A percentile compares a stretch with the other conserved stretches of the same genome.
These are phyloP conservation scores for Boechera retrofracta DNA, from an alignment of 345 rosid genomes.

Conservation along the genomic window DNA sequence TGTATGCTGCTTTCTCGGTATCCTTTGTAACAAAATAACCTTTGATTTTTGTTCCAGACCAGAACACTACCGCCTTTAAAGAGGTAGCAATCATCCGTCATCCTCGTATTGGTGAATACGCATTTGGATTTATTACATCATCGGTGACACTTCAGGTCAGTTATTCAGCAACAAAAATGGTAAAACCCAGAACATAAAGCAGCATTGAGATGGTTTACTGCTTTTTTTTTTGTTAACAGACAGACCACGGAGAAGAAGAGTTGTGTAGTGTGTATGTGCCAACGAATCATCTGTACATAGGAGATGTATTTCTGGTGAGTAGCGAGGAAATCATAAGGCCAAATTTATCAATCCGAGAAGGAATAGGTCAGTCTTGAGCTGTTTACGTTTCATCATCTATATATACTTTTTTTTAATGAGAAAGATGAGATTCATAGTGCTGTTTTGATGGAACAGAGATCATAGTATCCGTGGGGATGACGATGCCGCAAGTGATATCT, in stretches of 20 bases:
- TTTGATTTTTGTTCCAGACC: conserved; percentile 53
- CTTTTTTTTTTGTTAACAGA: conserved; percentile 47
- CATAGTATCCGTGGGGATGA: conserved; percentile 86
- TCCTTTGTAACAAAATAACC: neutral
- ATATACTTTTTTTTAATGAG: neutral
- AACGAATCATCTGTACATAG: conserved; percentile 84
- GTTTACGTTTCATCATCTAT: neutral
- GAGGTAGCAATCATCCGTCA: conserved; percentile 88
- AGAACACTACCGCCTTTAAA: conserved; percentile 80
- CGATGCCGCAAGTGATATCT: conserved; percentile 83
- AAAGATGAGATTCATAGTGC: neutral
- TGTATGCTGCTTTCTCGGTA: conserved; percentile 3
- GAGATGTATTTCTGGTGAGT: conserved; percentile 82
- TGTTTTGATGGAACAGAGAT: conserved; percentile 61
- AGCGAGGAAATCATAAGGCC: conserved; percentile 82
- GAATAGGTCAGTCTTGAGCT: conserved; percentile 66
- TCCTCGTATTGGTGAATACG: conserved; percentile 90
- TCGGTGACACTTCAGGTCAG: conserved; percentile 77
- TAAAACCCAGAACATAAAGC: neutral
- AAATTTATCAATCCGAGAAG: conserved; percentile 85
- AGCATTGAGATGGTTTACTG: neutral
- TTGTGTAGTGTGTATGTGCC: conserved; percentile 88
- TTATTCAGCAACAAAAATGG: conserved; percentile 2
- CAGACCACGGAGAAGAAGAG: conserved; percentile 76
- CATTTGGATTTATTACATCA: conserved; percentile 88